phyloP scores from a whole-genome alignment of 768 basidiomycete genomes.

The Amanita phalloides region DNA sequence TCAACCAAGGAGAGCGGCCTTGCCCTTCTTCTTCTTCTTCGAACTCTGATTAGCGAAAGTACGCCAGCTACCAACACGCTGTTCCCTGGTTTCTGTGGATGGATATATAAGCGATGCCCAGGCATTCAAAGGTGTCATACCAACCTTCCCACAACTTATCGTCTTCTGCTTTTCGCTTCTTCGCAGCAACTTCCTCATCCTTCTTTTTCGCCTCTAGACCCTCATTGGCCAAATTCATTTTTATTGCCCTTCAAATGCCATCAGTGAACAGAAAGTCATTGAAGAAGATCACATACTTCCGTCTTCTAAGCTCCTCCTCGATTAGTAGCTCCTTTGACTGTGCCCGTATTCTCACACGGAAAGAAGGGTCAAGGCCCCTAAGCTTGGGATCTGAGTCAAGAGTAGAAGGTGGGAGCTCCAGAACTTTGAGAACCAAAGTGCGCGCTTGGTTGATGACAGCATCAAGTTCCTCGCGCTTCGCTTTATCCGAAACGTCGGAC shows the following conservation, averaged over 20 bases:
- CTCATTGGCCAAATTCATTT: slow-evolving; percentile 88
- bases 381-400: slow-evolving; percentile 50
- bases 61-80: slow-evolving; percentile 81
- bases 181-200: slow-evolving; percentile 69
- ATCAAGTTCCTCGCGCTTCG: slow-evolving; percentile 74
- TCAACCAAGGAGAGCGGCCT: slow-evolving; percentile 58
- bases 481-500: slow-evolving; percentile 68
- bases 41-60: slow-evolving; percentile 47
- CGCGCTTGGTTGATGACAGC: slow-evolving; percentile 73
- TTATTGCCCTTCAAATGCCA: slow-evolving; percentile 51
- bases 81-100: slow-evolving; percentile 56
- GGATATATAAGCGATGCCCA: neutral
- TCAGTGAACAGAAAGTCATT: neutral
- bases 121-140: slow-evolving; percentile 7
- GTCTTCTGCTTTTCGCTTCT: slow-evolving; percentile 83
- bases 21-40: slow-evolving; percentile 81
- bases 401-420: slow-evolving; percentile 50
- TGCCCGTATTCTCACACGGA: slow-evolving; percentile 53
- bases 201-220: slow-evolving; percentile 89
- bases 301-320: slow-evolving; percentile 77
- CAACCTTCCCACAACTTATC: slow-evolving; percentile 86
- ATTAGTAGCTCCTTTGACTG: slow-evolving; percentile 81
- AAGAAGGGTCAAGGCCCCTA: slow-evolving; percentile 46
- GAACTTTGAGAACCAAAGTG: slow-evolving; percentile 47
- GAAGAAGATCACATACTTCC: slow-evolving; percentile 47